These are phyloP conservation scores for Cynara cardunculus DNA, from an alignment of 129 eudicot species.

Conservation along the genomic window DNA sequence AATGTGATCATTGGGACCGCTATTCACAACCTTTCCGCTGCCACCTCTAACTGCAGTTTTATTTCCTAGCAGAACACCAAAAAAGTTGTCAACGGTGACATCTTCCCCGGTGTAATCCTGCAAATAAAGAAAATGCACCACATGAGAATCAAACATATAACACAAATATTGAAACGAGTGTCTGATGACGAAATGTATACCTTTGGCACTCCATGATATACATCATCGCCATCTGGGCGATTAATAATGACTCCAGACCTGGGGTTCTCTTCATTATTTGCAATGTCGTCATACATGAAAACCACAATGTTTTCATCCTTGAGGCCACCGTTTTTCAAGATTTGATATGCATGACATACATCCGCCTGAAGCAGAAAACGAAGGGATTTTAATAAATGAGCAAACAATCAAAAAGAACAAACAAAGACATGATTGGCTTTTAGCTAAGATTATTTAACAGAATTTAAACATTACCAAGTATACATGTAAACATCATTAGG, in stretches of 20 bases:
- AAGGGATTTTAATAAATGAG: not conserved
- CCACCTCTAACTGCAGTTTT: constrained; percentile 78
- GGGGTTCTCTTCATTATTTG: constrained; percentile 76
- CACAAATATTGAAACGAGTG: not conserved
- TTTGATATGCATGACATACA: constrained; percentile 75
- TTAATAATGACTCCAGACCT: constrained; percentile 83
- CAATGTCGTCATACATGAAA: constrained; percentile 96
- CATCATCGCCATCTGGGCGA: constrained; percentile 80
- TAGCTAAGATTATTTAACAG: not conserved
- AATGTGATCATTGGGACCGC: constrained; percentile 93
- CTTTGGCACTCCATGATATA: constrained; percentile 93
- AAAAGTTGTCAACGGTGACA: constrained; percentile 71
- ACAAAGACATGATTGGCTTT: constrained; percentile 2
- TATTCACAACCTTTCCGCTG: constrained; percentile 82
- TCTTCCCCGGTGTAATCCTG: constrained; percentile 86
- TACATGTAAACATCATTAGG: not conserved
- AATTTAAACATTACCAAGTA: not conserved
- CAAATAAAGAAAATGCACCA: constrained; percentile 9
- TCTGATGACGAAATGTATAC: constrained; percentile 23
- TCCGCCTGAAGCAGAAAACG: constrained; percentile 45
- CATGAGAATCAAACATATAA: constrained; percentile 14
- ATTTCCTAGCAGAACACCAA: constrained; percentile 83
- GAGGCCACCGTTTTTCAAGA: constrained; percentile 77
- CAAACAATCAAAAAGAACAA: not conserved
- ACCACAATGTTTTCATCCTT: constrained; percentile 89